A percentile compares a stretch with the other conserved stretches of the same genome.
These are phyloP conservation scores for Trichophyton simii DNA, from an alignment of 2,329 filamentous ascomycete genomes.

Conservation along the genomic window DNA sequence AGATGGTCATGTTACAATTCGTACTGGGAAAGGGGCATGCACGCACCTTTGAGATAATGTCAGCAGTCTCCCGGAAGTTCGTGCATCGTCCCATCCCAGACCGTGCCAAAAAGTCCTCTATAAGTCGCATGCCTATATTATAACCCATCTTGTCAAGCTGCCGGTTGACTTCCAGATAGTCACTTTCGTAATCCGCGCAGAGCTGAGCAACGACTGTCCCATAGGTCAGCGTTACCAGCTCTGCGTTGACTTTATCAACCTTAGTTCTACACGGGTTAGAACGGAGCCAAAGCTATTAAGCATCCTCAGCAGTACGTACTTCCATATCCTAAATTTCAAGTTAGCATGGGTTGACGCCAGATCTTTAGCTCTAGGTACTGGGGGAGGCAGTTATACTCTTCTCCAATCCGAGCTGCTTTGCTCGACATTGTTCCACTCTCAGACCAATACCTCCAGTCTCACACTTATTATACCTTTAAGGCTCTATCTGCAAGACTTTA, in stretches of 20 bases:
- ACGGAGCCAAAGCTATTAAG: neutral
- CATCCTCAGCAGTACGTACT: constrained; percentile 52
- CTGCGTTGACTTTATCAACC: constrained; percentile 95
- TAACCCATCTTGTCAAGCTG: constrained; percentile 99
- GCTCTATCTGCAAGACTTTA: no score
- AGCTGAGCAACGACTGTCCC: constrained; percentile 94
- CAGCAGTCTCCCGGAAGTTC: constrained; percentile 91
- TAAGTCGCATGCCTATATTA: constrained; percentile 89
- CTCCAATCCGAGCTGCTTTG: constrained; percentile 57
- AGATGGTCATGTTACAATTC: neutral
- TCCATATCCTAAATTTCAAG: constrained; percentile 61
- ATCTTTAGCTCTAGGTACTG: neutral
- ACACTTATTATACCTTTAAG: neutral
- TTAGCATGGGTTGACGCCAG: neutral
- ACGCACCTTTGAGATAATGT: constrained; percentile 69
- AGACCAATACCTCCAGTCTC: neutral
- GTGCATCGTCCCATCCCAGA: constrained; percentile 78
- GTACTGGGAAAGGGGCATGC: neutral
- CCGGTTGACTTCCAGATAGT: constrained; percentile 92
- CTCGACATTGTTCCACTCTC: constrained; percentile 33
- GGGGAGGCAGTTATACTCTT: constrained; percentile 49
- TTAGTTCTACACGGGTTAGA: constrained; percentile 53
- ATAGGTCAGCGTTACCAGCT: constrained; percentile 93
- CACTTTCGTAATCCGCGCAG: constrained; percentile 88
- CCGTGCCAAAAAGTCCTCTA: constrained; percentile 96